Conservation (phyloP, 495 filamentous ascomycete species). For the Aspergillus homomorphus region DNA sequence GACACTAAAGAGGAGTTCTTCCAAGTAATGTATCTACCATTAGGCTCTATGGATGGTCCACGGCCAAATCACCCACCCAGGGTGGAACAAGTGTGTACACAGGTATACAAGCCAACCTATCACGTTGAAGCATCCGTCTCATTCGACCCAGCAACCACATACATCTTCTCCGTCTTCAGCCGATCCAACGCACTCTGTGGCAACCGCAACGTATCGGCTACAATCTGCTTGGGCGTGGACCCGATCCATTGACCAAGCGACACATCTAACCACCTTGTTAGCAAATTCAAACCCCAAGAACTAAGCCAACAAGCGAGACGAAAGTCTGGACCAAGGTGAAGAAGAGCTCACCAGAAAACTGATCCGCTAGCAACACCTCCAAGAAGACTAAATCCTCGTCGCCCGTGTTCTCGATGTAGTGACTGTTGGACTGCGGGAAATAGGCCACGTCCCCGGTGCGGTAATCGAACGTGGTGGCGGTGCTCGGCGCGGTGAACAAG, state of each 20-base stretch:
- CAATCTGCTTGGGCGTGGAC: conserved; percentile 60
- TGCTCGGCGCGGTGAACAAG: conserved; percentile 54
- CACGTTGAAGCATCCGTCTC: neutral
- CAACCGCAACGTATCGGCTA: conserved; percentile 60
- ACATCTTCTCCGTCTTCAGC: conserved; percentile 61
- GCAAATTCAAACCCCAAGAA: conserved; percentile 2
- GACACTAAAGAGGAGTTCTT: too few relatives aligned
- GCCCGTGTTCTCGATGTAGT: conserved; percentile 74
- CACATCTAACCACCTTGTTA: conserved; percentile 43
- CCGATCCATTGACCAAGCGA: conserved; percentile 64
- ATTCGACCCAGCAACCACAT: conserved; percentile 47
- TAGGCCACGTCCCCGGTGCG: conserved; percentile 69
- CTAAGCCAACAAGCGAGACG: neutral
- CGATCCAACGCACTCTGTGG: conserved; percentile 50
- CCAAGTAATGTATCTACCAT: too few relatives aligned
- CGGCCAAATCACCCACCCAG: too few relatives aligned
- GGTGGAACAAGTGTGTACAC: too few relatives aligned
- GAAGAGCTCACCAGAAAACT: conserved; percentile 51
- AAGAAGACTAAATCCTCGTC: conserved; percentile 65
- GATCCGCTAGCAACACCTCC: conserved; percentile 65
- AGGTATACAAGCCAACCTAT: neutral
- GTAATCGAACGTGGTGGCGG: conserved; percentile 71
- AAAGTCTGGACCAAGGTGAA: too few relatives aligned
- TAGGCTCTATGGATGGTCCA: too few relatives aligned
- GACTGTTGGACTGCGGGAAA: conserved; percentile 60